Conservation (phyloP, 1,139 yeast genomes). For the Blastobotrys malaysiensis region DNA sequence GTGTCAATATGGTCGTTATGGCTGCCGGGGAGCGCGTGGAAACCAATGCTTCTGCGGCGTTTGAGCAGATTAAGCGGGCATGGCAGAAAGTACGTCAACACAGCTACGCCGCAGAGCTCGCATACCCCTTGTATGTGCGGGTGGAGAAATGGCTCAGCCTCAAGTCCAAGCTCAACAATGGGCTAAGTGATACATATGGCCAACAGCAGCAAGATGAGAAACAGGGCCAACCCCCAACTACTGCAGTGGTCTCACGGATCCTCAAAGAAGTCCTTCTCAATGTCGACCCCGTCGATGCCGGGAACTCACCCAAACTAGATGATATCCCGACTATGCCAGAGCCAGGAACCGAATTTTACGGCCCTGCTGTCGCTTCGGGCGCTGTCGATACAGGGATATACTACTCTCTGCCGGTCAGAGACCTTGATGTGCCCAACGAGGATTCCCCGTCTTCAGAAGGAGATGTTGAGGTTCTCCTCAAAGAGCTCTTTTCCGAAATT, state of each 20-base stretch:
- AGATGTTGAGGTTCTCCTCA: slow-evolving; percentile 11
- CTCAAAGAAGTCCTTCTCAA: slow-evolving; percentile 2
- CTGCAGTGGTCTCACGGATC: background rate
- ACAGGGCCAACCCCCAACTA: background rate
- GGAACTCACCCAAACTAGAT: background rate
- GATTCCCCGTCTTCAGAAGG: background rate
- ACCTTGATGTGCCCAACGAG: background rate
- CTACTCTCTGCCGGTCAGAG: background rate
- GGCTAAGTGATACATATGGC: background rate
- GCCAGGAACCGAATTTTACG: background rate
- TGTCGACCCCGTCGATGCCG: background rate
- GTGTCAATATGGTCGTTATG: slow-evolving; percentile 18
- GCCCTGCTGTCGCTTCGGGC: background rate
- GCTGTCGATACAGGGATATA: background rate
- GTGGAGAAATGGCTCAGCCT: background rate
- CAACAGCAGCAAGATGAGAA: background rate
- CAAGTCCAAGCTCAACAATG: background rate
- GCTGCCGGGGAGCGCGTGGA: slow-evolving; percentile 17
- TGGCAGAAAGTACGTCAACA: slow-evolving; percentile 9
- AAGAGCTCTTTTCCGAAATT: slow-evolving; percentile 11
- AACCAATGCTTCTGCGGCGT: slow-evolving; percentile 3
- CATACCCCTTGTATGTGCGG: background rate
- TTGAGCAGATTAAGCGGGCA: slow-evolving; percentile 11
- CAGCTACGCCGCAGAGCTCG: background rate
- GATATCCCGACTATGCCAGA: background rate